Evolutionary conservation across 768 basidiomycete species (phyloP).

Genomic region (Amanita rimosa): DNA sequence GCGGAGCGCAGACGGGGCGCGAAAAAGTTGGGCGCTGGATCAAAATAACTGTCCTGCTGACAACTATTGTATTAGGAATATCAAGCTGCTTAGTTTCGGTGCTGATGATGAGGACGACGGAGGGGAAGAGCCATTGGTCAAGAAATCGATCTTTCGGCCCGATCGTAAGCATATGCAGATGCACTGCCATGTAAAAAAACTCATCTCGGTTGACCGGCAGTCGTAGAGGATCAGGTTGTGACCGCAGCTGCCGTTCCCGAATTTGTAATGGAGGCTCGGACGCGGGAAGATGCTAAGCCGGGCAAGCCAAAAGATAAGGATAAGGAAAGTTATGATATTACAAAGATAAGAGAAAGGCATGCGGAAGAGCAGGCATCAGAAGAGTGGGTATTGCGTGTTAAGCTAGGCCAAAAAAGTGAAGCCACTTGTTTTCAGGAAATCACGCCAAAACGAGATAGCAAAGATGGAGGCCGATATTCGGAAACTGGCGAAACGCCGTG

Average conservation of each 20-base stretch:
- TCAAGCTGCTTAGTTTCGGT: slow-evolving; percentile 82
- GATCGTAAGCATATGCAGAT: slow-evolving; percentile 50
- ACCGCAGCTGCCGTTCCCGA: slow-evolving; percentile 24
- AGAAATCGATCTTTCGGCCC: slow-evolving; percentile 75
- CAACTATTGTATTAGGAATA: slow-evolving; percentile 47
- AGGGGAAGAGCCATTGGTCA: slow-evolving; percentile 44
- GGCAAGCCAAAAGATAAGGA: slow-evolving; percentile 17
- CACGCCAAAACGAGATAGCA: slow-evolving; percentile 65
- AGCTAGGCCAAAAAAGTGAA: neutral
- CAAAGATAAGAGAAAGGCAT: slow-evolving; percentile 67
- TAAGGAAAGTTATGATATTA: slow-evolving; percentile 37
- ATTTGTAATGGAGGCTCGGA: slow-evolving; percentile 17
- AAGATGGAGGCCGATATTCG: slow-evolving; percentile 87
- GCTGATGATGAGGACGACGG: slow-evolving; percentile 58
- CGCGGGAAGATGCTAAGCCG: neutral
- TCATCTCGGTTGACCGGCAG: slow-evolving; percentile 13
- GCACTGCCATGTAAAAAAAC: neutral
- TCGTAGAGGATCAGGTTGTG: slow-evolving; percentile 23
- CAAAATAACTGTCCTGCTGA: neutral
- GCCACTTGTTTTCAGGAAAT: neutral
- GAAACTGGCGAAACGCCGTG: slow-evolving; percentile 53
- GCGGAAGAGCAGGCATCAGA: slow-evolving; percentile 55
- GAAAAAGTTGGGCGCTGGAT: slow-evolving; percentile 61
- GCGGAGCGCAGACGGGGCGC: slow-evolving; percentile 60
- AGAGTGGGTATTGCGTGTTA: slow-evolving; percentile 30